These are phyloP conservation scores for Gaeumannomyces tritici DNA, from an alignment of 2,329 filamentous ascomycete genomes.

Conservation along the genomic window DNA sequence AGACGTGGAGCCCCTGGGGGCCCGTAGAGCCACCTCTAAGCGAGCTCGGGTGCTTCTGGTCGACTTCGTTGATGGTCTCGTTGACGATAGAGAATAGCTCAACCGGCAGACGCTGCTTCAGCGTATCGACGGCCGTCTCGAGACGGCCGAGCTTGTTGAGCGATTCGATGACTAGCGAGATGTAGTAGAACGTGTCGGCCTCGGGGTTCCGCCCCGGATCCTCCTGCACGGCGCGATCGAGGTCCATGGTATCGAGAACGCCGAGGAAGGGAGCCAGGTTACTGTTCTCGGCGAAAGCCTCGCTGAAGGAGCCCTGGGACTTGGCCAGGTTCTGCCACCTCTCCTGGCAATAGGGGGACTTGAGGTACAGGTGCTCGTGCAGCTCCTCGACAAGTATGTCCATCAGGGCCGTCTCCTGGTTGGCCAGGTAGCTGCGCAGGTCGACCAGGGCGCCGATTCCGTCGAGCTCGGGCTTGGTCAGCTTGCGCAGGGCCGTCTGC, in stretches of 20 bases:
- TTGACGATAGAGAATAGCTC: slow-evolving; percentile 92
- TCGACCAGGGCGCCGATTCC: slow-evolving; percentile 84
- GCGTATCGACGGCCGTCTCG: slow-evolving; percentile 76
- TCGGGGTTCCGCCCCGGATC: slow-evolving; percentile 91
- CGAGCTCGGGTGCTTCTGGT: slow-evolving; percentile 82
- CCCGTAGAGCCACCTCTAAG: slow-evolving; percentile 41
- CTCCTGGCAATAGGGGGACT: slow-evolving; percentile 94
- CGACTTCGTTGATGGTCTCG: slow-evolving; percentile 88
- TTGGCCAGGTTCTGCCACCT: slow-evolving; percentile 80
- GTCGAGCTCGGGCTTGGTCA: slow-evolving; percentile 82
- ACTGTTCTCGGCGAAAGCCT: slow-evolving; percentile 32
- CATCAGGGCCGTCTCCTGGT: slow-evolving; percentile 84
- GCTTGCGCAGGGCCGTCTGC: slow-evolving; percentile 73
- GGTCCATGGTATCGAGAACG: slow-evolving; percentile 51
- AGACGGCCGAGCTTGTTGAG: slow-evolving; percentile 82
- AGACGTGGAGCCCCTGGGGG: slow-evolving; percentile 46
- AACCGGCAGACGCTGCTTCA: slow-evolving; percentile 87
- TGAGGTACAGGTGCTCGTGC: slow-evolving; percentile 93
- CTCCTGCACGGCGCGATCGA: slow-evolving; percentile 58
- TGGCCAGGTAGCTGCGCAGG: slow-evolving; percentile 76
- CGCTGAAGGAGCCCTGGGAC: slow-evolving; percentile 37
- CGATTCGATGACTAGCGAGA: slow-evolving; percentile 77
- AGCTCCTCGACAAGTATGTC: slow-evolving; percentile 96
- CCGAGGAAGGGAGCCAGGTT: slow-evolving; percentile 45
- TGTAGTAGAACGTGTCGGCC: slow-evolving; percentile 89